Percentiles rank a stretch among this genome's conserved stretches.
Evolutionary conservation across 2,329 filamentous ascomycete genomes (phyloP).

Genomic region (Alternaria burnsii): DNA sequence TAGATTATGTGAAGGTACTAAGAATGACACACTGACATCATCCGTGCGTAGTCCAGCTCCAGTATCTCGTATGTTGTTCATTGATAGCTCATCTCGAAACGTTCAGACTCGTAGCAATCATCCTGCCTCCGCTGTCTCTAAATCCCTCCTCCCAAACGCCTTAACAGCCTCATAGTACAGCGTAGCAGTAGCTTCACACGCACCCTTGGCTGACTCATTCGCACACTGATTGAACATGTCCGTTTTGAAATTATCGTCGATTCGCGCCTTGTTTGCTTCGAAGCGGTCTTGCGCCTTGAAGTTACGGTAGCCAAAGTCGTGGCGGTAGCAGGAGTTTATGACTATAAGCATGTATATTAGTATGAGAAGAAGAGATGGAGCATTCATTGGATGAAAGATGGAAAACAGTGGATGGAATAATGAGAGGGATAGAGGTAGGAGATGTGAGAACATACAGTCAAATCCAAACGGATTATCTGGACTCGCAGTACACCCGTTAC

Average conservation of each 20-base stretch:
- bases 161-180: constrained; percentile 46
- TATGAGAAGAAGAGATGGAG: neutral
- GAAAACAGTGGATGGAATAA: no score
- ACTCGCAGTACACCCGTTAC: constrained; percentile 48
- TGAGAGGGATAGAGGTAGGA: neutral
- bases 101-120: neutral
- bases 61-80: neutral
- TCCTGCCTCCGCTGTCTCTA: neutral
- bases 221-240: constrained; percentile 47
- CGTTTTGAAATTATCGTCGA: constrained; percentile 61
- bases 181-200: constrained; percentile 38
- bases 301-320: constrained; percentile 65
- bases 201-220: constrained; percentile 20
- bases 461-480: constrained; percentile 47
- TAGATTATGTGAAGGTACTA: no score
- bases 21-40: neutral
- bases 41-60: neutral
- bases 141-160: neutral
- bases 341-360: constrained; percentile 19
- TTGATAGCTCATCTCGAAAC: neutral
- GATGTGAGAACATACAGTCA: constrained; percentile 25
- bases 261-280: constrained; percentile 31
- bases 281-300: constrained; percentile 61
- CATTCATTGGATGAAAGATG: neutral
- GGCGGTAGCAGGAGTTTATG: constrained; percentile 53